Conservation (phyloP, 1,139 yeast species). For the Taphrina populina region DNA sequence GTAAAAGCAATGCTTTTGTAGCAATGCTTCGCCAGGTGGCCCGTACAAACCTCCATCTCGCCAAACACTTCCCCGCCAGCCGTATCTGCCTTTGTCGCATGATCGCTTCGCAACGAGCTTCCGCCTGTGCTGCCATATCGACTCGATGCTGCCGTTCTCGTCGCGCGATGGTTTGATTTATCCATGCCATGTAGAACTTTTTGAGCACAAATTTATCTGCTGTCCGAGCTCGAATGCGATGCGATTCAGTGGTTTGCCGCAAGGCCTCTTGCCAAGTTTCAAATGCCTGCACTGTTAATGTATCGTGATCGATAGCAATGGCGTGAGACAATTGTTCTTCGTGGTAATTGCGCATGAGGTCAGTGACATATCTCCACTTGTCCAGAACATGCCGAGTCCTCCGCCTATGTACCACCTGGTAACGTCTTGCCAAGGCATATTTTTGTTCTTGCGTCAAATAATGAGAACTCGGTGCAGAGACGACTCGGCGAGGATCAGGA, state of each 20-base stretch:
- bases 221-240: constrained; percentile 2
- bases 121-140: constrained; percentile 1
- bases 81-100: neutral
- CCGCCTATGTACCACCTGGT: constrained; percentile 3
- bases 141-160: constrained; percentile 6
- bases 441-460: constrained; percentile 2
- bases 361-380: neutral
- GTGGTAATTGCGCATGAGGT: neutral
- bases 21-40: constrained; percentile 1
- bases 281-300: constrained; percentile 9
- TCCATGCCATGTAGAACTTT: constrained; percentile 6
- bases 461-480: neutral
- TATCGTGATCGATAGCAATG: constrained; percentile 4
- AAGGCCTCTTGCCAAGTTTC: constrained; percentile 11
- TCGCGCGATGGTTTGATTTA: constrained; percentile 7
- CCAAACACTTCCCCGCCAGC: neutral
- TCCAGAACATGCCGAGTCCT: neutral
- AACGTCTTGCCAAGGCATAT: constrained; percentile 11
- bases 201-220: neutral
- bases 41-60: neutral
- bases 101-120: constrained; percentile 1
- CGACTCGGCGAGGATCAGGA: neutral
- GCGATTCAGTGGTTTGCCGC: neutral
- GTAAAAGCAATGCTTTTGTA: constrained; percentile 2
- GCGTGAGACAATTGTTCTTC: constrained; percentile 4